Base-by-base conservation (phyloP, 1,284 basidiomycete species). In the Cutaneotrichosporon sp. region DNA sequence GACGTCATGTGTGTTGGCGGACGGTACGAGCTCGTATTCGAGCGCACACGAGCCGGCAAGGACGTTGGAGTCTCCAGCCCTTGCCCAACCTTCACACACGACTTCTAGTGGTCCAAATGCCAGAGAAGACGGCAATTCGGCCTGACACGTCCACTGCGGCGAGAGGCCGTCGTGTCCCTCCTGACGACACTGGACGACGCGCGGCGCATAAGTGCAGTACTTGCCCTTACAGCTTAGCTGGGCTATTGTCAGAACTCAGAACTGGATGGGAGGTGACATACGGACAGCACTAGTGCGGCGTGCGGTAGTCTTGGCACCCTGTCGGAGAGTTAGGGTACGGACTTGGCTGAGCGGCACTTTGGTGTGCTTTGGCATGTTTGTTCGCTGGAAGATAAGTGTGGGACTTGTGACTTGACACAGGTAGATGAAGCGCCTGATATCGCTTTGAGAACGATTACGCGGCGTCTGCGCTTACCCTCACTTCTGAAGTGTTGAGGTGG, bases 71-170 rank as follows among this genome's bases (percentile, higher is more conserved):
- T 97, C 93, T 0, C 90, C 89, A 0, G 92, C 85, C 31, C 84
- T 81, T 40, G 84, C 85, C 88, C 89, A 97, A 11, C 94, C 93
- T 81, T 97, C 94, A 72, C 94, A 97, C 22, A 86, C 88, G 1
- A 97, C 89, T 65, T 87, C 85, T 0, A 96, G 88, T 62, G 86
- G 84, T 9, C 94, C 94, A 65, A 97, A 88, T 16, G 91, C 83
- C 61, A 95, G 76, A 3, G 86, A 83, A 51, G 87, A 86, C 3
- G 93, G 93, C 10, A 97, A 82, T 75, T 97, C 93, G 8, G 93
- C 90, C 75, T 92, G 88, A 77, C 94, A 97, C 88, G 88, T 90
- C 92, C 92, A 95, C 72, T 94, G 91, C 5, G 92, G 86, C 13
- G 89, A 87, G 1, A 85, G 82, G 2, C 89, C 91, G 65, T 82